These are phyloP conservation scores for Xanthoconium purpureum DNA, from an alignment of 768 basidiomycete species.

Conservation along the genomic window DNA sequence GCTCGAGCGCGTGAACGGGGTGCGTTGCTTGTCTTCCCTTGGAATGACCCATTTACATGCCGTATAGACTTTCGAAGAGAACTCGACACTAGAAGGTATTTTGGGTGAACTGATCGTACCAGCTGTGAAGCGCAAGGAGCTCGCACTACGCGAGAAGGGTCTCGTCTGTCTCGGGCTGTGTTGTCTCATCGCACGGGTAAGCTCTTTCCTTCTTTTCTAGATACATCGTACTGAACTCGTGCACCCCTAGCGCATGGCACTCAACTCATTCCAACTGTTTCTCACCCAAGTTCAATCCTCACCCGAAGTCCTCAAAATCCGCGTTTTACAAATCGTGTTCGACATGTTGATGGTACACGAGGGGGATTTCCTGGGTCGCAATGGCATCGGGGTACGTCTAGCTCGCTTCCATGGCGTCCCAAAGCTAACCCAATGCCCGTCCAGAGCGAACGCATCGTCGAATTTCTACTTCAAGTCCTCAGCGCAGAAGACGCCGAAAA, in stretches of 20 bases:
- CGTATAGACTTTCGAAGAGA: constrained; percentile 55
- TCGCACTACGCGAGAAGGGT: constrained; percentile 59
- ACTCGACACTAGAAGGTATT: constrained; percentile 64
- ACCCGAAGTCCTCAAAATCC: constrained; percentile 62
- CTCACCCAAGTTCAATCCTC: constrained; percentile 65
- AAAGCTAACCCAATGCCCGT: not conserved
- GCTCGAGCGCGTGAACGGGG: constrained; percentile 83
- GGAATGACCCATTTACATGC: not conserved
- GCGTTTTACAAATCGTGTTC: constrained; percentile 76
- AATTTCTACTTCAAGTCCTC: constrained; percentile 58
- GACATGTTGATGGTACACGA: constrained; percentile 88
- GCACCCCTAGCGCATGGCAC: constrained; percentile 26
- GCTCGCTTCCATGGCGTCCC: not conserved
- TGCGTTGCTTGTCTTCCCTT: constrained; percentile 35
- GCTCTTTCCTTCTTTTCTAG: not conserved
- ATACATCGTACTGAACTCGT: not conserved
- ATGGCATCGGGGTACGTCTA: constrained; percentile 32
- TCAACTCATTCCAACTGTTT: constrained; percentile 75
- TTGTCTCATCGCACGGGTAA: constrained; percentile 63
- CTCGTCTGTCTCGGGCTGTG: constrained; percentile 69
- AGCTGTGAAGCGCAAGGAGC: constrained; percentile 84
- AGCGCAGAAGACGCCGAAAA: constrained; percentile 54
- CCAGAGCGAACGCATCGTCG: constrained; percentile 58
- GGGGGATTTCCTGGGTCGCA: constrained; percentile 52
- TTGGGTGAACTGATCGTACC: constrained; percentile 86